Evolutionary conservation across 257 asterid species (phyloP), one percentile per base, ranked within the genome.

Genomic region (Mentha longifolia): DNA sequence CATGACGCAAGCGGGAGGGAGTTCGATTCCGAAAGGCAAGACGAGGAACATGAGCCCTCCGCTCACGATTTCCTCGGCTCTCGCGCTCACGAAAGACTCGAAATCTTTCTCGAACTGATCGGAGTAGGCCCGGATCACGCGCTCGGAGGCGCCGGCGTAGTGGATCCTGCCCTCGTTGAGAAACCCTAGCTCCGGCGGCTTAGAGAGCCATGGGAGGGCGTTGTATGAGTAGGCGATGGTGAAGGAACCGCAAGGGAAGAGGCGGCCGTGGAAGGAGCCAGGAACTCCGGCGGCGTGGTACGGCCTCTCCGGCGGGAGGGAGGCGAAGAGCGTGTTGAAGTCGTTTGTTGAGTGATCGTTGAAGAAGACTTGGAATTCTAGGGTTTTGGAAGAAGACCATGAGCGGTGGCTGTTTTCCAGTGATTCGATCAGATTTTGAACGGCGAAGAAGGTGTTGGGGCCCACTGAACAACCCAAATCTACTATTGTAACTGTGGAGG

Each of bases 221-320:
- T 8, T 1, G 15, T 0, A 42, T 0, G 47, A 42, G 47, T 42
- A 10, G 14, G 74, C 77, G 16, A 85, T 17, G 62, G 69, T 71
- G 58, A 84, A 54, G 0, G 83, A 79, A 5, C 35, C 56, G 0
- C 52, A 47, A 0, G 83, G 85, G 52, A 84, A 76, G 4, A 76
- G 51, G 12, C 72, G 77, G 19, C 62, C 57, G 13, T 79, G 41
- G 71, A 84, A 81, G 0, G 86, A 81, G 0, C 86, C 86, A 0
- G 85, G 78, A 9, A 59, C 83, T 3, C 76, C 86, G 5, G 74
- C 67, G 2, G 82, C 83, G 30, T 61, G 51, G 17, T 82, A 85
- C 0, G 31, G 65, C 39, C 72, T 49, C 4, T 79, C 59, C 0
- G 49, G 19, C 0, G 74, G 71, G 59, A 65, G 71, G 45, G 71